These are phyloP conservation scores for Volvariella volvacea DNA, from an alignment of 1,284 basidiomycete genomes.

Conservation along the genomic window DNA sequence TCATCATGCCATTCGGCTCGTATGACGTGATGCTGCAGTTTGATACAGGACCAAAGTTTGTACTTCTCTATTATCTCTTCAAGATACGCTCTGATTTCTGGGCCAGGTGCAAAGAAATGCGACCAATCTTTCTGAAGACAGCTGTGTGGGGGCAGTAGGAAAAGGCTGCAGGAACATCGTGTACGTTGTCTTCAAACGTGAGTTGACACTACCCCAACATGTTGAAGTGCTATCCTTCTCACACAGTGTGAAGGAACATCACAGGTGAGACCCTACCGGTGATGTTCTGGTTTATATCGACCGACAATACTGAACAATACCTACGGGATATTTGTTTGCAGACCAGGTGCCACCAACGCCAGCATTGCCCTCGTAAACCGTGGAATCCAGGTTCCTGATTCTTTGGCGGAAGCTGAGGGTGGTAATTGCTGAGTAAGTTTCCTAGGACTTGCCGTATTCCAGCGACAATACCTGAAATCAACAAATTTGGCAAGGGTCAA, in stretches of 20 bases:
- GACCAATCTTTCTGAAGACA: no score
- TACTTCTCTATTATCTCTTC: constrained; percentile 52
- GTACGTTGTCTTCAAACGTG: no score
- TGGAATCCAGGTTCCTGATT: constrained; percentile 45
- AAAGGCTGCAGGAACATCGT: no score
- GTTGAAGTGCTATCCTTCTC: no score
- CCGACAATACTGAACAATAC: constrained; percentile 3
- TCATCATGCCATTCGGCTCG: constrained; percentile 44
- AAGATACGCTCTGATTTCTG: constrained; percentile 50
- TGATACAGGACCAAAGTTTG: constrained; percentile 45
- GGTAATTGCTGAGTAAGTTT: no score
- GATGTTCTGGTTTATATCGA: constrained; percentile 2
- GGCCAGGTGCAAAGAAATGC: constrained; percentile 49
- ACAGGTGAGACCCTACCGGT: constrained; percentile 42
- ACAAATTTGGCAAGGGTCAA: no score
- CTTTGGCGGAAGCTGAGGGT: constrained; percentile 42
- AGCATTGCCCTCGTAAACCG: constrained; percentile 54
- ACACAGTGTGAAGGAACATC: no score
- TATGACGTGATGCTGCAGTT: constrained; percentile 45
- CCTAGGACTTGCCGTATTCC: constrained; percentile 38
- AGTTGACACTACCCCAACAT: no score
- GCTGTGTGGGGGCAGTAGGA: no score
- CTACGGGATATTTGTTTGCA: constrained; percentile 31
- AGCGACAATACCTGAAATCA: constrained; percentile 40
- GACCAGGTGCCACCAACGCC: constrained; percentile 58